Evolutionary conservation across 2,329 filamentous ascomycete species (phyloP).

Genomic region (Fusarium temperatum): DNA sequence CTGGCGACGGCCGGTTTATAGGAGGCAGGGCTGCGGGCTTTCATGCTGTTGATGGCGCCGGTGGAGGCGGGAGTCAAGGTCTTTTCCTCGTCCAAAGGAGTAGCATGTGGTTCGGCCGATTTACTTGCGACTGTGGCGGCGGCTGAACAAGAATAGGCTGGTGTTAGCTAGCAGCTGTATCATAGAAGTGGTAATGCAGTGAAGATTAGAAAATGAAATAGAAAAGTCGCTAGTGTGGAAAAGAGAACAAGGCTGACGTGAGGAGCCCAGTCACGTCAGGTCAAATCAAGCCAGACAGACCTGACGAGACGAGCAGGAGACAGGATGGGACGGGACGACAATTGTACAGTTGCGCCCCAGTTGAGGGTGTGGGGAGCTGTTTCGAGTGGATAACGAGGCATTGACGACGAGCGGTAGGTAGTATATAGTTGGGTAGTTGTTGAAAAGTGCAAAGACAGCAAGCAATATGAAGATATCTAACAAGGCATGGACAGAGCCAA

Average conservation of each 20-base stretch:
- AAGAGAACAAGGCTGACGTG: constrained; percentile 28
- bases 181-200: background rate
- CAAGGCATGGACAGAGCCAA: background rate
- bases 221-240: background rate
- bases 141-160: constrained; percentile 26
- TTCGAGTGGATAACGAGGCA: constrained; percentile 33
- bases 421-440: background rate
- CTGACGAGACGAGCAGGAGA: constrained; percentile 10
- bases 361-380: constrained; percentile 39
- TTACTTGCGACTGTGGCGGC: constrained; percentile 30
- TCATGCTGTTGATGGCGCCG: constrained; percentile 54
- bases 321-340: constrained; percentile 19
- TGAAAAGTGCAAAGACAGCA: constrained; percentile 16
- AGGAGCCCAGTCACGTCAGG: constrained; percentile 3
- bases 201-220: constrained; percentile 3
- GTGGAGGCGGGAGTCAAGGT: constrained; percentile 52
- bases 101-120: constrained; percentile 44
- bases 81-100: constrained; percentile 37
- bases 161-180: constrained; percentile 27
- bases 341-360: constrained; percentile 24
- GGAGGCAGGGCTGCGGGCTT: constrained; percentile 43
- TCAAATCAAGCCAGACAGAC: background rate
- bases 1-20: constrained; percentile 47
- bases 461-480: background rate
- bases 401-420: background rate